These are phyloP conservation scores for Malus sylvestris DNA, from an alignment of 306 rosid genomes.

Conservation along the genomic window DNA sequence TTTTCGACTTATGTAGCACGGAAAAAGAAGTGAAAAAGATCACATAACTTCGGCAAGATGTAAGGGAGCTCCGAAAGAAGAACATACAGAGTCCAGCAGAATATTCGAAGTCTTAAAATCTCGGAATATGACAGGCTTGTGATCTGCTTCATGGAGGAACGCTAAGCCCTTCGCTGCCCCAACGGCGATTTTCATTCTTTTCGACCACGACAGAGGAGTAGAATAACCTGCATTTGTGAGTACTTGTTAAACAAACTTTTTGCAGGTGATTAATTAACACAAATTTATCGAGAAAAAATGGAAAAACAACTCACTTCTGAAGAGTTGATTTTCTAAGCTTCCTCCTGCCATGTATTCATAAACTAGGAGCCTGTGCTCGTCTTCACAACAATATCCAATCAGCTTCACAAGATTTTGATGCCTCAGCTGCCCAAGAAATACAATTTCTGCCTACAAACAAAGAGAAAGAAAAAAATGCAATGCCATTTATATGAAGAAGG, in stretches of 20 bases:
- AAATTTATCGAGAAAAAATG: background rate
- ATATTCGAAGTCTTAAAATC: constrained; percentile 84
- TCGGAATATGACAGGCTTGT: constrained; percentile 67
- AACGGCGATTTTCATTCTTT: constrained; percentile 67
- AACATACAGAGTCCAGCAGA: constrained; percentile 63
- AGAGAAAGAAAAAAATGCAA: background rate
- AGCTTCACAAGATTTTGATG: constrained; percentile 74
- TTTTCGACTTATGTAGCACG: background rate
- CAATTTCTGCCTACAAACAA: constrained; percentile 49
- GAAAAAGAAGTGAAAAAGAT: background rate
- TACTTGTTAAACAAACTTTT: background rate
- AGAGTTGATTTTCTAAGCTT: constrained; percentile 63
- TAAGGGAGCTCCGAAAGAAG: background rate
- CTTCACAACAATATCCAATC: constrained; percentile 71
- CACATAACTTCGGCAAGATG: background rate
- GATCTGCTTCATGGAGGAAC: constrained; percentile 66
- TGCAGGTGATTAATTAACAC: background rate
- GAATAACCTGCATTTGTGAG: constrained; percentile 40
- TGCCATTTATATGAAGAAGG: background rate
- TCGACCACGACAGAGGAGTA: constrained; percentile 68
- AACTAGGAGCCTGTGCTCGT: constrained; percentile 66
- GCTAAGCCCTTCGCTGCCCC: constrained; percentile 76
- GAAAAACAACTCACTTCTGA: constrained; percentile 46
- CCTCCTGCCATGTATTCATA: constrained; percentile 74
- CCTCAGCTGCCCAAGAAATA: constrained; percentile 77